Evolutionary conservation across 169 alveolate genomes (phyloP).

Genomic region (Plasmodium coatneyi): DNA sequence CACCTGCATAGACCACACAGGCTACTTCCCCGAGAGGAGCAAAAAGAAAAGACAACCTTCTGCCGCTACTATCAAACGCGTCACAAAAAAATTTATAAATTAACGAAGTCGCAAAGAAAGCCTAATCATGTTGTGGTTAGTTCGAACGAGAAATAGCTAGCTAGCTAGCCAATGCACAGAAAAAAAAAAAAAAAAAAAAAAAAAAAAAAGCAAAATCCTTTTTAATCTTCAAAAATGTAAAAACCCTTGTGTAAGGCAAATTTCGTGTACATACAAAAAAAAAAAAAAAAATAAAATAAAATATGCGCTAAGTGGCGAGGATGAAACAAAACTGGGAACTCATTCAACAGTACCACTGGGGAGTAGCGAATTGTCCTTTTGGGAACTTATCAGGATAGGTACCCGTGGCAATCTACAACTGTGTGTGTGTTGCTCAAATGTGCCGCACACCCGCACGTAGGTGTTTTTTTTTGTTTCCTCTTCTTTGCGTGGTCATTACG

Average conservation of each 20-base stretch:
- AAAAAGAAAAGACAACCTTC: neutral
- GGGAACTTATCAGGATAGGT: neutral
- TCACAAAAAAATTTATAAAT: neutral
- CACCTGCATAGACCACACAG: neutral
- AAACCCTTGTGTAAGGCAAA: neutral
- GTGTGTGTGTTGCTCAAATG: neutral
- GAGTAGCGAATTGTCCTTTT: neutral
- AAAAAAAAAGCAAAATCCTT: neutral
- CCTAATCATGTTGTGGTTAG: neutral
- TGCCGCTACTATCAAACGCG: neutral
- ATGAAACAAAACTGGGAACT: neutral
- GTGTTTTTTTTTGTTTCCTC: neutral
- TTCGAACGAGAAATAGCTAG: neutral
- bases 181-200: too few species aligned
- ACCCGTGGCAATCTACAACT: neutral
- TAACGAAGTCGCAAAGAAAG: neutral
- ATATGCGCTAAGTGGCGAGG: neutral
- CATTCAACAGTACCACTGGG: neutral
- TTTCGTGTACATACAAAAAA: constrained; percentile 1
- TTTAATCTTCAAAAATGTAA: neutral
- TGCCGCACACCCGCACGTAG: neutral
- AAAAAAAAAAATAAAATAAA: neutral
- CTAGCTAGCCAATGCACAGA: neutral
- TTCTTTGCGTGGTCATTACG: neutral
- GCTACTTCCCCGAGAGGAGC: neutral